Base-by-base conservation (phyloP, 1,139 yeast genomes). In the Suhomyces coccinellae region DNA sequence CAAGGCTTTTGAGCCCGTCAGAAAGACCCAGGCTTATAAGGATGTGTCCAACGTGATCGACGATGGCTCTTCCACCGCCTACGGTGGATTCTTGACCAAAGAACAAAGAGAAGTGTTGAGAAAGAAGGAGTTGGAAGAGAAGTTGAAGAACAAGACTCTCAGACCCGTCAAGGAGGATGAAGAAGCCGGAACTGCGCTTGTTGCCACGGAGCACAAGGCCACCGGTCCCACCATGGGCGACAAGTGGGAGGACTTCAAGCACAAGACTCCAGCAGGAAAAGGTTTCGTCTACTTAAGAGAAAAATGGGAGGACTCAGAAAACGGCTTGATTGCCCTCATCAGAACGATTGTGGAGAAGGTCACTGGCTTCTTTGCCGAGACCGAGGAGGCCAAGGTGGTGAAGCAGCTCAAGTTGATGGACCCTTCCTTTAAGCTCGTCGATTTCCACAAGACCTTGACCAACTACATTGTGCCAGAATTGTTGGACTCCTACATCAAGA, bases 381-480 rank as follows among this genome's bases (percentile, higher is more conserved):
- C 98, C 36, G 99, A 95, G 70, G 84, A 89, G 53, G 98, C 97
- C 28, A 85, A 87, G 65, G 99, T 91, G 24, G 76, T 88, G 52
- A 84, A 86, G 54, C 83, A 86, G 64, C 89, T 95, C 71, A 87
- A 82, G 69, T 80, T 83, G 62, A 84, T 93, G 80, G 99, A 95
- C 67, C 97, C 99, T 43, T 73, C 80, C 31, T 95, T 93, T 74
- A 83, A 82, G 54, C 78, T 82, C 55, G 93, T 90, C 47, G 83
- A 79, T 52, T 93, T 95, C 73, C 81, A 86, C 55, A 82, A 79
- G 57, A 93, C 95, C 48, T 77, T 93, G 57, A 87, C 98, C 61
- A 93, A 89, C 62, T 95, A 85, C 67, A 89, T 95, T 54, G 83
- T 95, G 40, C 99, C 99, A 9, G 99, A 95, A 67, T 81, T 95